Conservation (phyloP, 2,329 filamentous ascomycete genomes). For the Didymella pinodella region DNA sequence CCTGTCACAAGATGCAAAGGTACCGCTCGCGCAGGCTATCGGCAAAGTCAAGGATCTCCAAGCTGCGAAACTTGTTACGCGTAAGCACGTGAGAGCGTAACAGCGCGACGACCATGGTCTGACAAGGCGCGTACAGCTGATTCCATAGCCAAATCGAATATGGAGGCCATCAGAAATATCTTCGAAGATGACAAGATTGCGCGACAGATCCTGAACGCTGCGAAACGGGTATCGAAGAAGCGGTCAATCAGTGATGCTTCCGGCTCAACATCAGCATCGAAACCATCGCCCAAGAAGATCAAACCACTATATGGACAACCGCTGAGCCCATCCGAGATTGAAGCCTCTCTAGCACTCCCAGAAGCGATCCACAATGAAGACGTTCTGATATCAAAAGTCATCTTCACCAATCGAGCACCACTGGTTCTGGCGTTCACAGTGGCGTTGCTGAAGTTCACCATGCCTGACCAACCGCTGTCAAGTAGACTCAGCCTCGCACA, state of each 20-base stretch:
- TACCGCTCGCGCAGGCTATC: conserved; percentile 64
- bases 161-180: conserved; percentile 54
- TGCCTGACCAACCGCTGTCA: conserved; percentile 85
- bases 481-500: conserved; percentile 83
- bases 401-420: conserved; percentile 83
- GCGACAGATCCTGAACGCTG: conserved; percentile 65
- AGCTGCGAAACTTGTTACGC: conserved; percentile 56
- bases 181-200: conserved; percentile 63
- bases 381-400: conserved; percentile 62
- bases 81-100: conserved; percentile 54
- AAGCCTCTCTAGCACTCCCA: conserved; percentile 69
- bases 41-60: conserved; percentile 64
- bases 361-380: conserved; percentile 63
- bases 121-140: conserved; percentile 49
- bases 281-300: conserved; percentile 49
- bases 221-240: conserved; percentile 65
- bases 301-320: conserved; percentile 42
- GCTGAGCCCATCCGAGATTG: conserved; percentile 63
- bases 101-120: conserved; percentile 19
- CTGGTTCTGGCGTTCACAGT: conserved; percentile 82
- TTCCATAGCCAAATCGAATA: conserved; percentile 58
- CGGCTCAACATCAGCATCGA: conserved; percentile 16
- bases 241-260: conserved; percentile 51
- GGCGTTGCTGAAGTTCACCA: conserved; percentile 76
- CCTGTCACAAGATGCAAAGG: conserved; percentile 64